Base-by-base conservation (phyloP, 1,284 basidiomycete species). In the Heterobasidion occidentale region DNA sequence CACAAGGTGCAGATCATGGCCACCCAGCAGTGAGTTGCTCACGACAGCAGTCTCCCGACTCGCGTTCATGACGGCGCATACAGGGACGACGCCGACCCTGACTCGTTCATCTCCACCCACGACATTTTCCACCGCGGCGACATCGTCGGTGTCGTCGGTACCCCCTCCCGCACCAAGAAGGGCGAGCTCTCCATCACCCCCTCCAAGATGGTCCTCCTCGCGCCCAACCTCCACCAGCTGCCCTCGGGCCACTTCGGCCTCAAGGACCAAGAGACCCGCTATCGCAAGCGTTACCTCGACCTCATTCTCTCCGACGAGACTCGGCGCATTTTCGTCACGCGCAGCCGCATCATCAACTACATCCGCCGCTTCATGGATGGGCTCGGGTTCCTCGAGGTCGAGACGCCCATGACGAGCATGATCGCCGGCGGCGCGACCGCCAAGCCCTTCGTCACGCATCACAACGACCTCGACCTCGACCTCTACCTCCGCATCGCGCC, bases 211-310 rank as follows among this genome's bases (percentile, higher is more conserved):
- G 77, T 85, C 63, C 90, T 99, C 51, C 92, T 99, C 61, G 86
- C 96, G 14, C 96, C 96, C 52, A 97, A 95, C 73, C 79, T 99
- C 38, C 96, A 98, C 76, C 94, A 97, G 74, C 83, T 99, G 8
- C 95, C 92, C 58, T 94, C 91, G 15, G 83, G 83, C 62, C 90
- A 92, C 72, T 93, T 90, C 61, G 94, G 94, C 51, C 77, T 98
- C 64, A 94, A 94, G 78, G 96, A 99, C 75, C 90, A 94, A 71
- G 96, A 99, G 74, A 94, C 91, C 54, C 88, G 96, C 56, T 98
- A 98, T 80, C 86, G 97, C 74, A 99, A 98, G 88, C 89, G 96
- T 57, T 98, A 99, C 79, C 86, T 99, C 60, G 96, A 99, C 74
- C 83, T 99, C 63, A 98, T 99, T 74, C 83, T 99, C 74, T 97